These are phyloP conservation scores for Dothideomycetes sp. DNA, from an alignment of 2,329 filamentous ascomycete species.

Conservation along the genomic window DNA sequence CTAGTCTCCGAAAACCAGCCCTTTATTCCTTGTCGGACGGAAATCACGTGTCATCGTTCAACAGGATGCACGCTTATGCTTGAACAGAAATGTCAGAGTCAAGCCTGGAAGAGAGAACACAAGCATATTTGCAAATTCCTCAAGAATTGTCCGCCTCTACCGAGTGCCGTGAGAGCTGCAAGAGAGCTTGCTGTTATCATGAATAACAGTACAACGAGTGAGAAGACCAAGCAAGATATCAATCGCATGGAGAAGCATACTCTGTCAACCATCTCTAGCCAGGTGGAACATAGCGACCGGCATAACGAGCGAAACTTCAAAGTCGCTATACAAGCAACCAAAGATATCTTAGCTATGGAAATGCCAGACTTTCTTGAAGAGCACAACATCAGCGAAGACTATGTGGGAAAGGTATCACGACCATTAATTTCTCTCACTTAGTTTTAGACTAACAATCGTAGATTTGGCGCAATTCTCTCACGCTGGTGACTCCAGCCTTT, in stretches of 20 bases:
- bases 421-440: neutral
- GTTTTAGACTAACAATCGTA: slow-evolving; percentile 15
- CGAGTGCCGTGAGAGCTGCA: slow-evolving; percentile 44
- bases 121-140: slow-evolving; percentile 49
- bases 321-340: neutral
- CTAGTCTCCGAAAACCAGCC: neutral
- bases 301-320: neutral
- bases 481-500: slow-evolving; percentile 42
- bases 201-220: slow-evolving; percentile 24
- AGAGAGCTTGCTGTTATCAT: slow-evolving; percentile 41
- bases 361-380: neutral
- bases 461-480: slow-evolving; percentile 48
- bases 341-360: neutral
- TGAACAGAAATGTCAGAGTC: slow-evolving; percentile 44
- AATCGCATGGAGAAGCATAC: slow-evolving; percentile 20
- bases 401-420: slow-evolving; percentile 4
- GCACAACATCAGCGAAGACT: neutral
- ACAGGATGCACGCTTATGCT: neutral
- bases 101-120: slow-evolving; percentile 48
- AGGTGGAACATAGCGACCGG: neutral
- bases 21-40: no score
- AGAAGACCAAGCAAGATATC: slow-evolving; percentile 33
- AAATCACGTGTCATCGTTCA: no score
- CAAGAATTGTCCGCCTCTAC: slow-evolving; percentile 32
- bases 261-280: neutral